Evolutionary conservation across 2,329 filamentous ascomycete species (phyloP).

Genomic region (Pseudogymnoascus sp.): DNA sequence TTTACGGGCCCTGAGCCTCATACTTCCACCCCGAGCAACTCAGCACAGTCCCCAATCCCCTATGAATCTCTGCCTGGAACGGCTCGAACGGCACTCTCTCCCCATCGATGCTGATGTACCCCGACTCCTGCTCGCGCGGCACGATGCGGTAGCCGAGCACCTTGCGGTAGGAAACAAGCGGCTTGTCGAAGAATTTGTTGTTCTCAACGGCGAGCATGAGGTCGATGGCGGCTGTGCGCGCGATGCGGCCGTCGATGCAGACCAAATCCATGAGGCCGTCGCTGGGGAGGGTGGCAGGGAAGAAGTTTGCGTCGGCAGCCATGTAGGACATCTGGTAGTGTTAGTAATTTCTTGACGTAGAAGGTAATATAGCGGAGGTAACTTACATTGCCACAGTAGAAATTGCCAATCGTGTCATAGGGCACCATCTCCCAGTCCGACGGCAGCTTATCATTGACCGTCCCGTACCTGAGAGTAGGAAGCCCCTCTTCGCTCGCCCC

Average conservation of each 20-base stretch:
- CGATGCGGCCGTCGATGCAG: constrained; percentile 68
- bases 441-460: constrained; percentile 68
- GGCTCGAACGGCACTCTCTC: constrained; percentile 80
- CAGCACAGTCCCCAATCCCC: constrained; percentile 74
- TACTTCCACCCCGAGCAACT: constrained; percentile 66
- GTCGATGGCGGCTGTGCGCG: constrained; percentile 56
- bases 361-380: too few relatives aligned
- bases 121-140: constrained; percentile 62
- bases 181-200: constrained; percentile 71
- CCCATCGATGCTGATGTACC: constrained; percentile 91
- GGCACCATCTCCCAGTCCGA: constrained; percentile 67
- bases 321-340: constrained; percentile 73
- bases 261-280: constrained; percentile 85
- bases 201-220: constrained; percentile 67
- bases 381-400: constrained; percentile 92
- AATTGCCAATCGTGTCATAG: constrained; percentile 76
- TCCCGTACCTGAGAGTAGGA: constrained; percentile 71
- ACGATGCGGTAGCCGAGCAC: constrained; percentile 79
- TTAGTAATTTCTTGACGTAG: not conserved
- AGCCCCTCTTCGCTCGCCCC: constrained; percentile 44
- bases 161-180: constrained; percentile 74
- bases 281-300: constrained; percentile 69
- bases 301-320: constrained; percentile 81
- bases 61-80: constrained; percentile 86
- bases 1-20: constrained; percentile 51